These are phyloP conservation scores for Tilletia setariae DNA, from an alignment of 1,284 basidiomycete species.

Conservation along the genomic window DNA sequence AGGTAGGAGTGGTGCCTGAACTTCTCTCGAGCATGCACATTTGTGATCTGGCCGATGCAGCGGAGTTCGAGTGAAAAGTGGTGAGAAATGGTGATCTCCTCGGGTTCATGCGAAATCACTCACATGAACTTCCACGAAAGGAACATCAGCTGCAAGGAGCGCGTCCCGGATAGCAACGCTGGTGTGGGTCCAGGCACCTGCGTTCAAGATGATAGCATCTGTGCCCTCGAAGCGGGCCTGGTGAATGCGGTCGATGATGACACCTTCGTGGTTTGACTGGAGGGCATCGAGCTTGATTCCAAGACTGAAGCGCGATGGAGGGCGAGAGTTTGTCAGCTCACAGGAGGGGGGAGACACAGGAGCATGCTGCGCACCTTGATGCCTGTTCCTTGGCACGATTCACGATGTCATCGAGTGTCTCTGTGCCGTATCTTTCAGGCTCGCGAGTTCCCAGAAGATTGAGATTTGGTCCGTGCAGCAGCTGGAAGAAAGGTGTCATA, in stretches of 20 bases:
- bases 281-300: slow-evolving; percentile 29
- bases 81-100: background rate
- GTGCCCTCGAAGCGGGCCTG: slow-evolving; percentile 28
- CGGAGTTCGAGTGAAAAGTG: background rate
- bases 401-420: slow-evolving; percentile 47
- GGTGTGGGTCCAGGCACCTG: slow-evolving; percentile 54
- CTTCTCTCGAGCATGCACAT: slow-evolving; percentile 53
- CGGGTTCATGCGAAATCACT: slow-evolving; percentile 13
- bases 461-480: slow-evolving; percentile 53
- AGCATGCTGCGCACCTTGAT: background rate
- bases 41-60: slow-evolving; percentile 37
- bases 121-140: slow-evolving; percentile 55
- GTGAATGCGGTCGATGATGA: slow-evolving; percentile 54
- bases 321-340: background rate
- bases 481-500: slow-evolving; percentile 18
- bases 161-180: slow-evolving; percentile 54
- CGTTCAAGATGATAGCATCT: slow-evolving; percentile 49
- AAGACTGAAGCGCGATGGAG: background rate
- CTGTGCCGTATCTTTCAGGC: slow-evolving; percentile 52
- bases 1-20: slow-evolving; percentile 55
- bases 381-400: slow-evolving; percentile 12
- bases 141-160: slow-evolving; percentile 43
- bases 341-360: background rate
- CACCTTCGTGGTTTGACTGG: slow-evolving; percentile 55
- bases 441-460: slow-evolving; percentile 55